Evolutionary conservation across 805 yeast genomes (phyloP), one percentile per base, ranked within the genome.

Genomic region (Saccharomyces jurei): DNA sequence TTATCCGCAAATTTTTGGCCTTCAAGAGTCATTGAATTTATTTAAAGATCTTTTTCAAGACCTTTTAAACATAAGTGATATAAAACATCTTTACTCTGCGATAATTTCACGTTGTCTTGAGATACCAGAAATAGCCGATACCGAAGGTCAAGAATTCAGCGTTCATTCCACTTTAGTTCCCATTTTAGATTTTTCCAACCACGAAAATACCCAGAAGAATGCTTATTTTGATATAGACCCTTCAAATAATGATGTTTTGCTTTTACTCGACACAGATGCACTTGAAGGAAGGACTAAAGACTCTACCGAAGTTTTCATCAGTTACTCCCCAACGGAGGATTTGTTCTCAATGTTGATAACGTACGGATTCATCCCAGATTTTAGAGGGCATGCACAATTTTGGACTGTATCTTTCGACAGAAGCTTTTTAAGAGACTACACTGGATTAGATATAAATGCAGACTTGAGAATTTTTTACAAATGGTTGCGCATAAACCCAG

Each of bases 151-250:
- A 11, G 80, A 76, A 48, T 82, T 72, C 57, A 60, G 66, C 4
- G 78, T 79, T 4, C 77, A 79, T 50, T 74, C 82, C 0, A 78
- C 87, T 0, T 64, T 86, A 53, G 87, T 85, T 0, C 90, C 92
- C 0, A 56, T 83, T 1, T 60, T 86, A 30, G 92, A 86, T 66
- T 86, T 80, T 73, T 86, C 79, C 5, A 86, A 86, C 64, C 92
- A 86, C 63, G 69, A 71, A 47, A 73, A 72, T 54, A 67, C 64
- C 22, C 44, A 60, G 28, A 70, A 72, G 49, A 83, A 82, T 65
- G 80, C 86, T 0, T 76, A 72, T 59, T 86, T 84, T 67, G 92
- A 83, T 61, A 72, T 81, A n/a, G 86, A 81, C 64, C 67, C 74
- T 6, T 31, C 49, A 0, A 74, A 69, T 4, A 62, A 70, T 4